Evolutionary conservation across 2,329 filamentous ascomycete species (phyloP), one percentile per base, ranked within the genome.

Genomic region (Epichloe glyceriae): DNA sequence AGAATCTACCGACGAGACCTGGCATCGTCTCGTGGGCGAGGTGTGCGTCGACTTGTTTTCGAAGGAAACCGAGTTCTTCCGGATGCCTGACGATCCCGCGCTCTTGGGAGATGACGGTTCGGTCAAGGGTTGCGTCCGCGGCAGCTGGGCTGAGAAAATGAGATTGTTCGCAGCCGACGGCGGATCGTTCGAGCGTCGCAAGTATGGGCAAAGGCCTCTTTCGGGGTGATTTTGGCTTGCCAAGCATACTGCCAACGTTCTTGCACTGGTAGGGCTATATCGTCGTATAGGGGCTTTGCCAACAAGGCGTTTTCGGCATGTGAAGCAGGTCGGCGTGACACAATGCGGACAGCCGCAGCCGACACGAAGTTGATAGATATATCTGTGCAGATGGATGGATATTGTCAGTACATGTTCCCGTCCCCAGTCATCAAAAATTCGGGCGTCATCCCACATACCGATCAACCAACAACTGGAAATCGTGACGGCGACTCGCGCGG

Each of bases 151-250:
- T 6, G 64, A 62, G 57, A 80, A 75, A 37, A 72, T 61, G 14
- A 80, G 66, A 15, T 72, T 73, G 51, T 68, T 70, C 33, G 74
- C 56, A 8, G 73, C 69, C 26, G 73, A 70, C 4, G 74, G 70
- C 0, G 71, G 65, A 15, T 67, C 65, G 47, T 68, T 69, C 1
- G 71, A 65, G 5, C 67, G 63, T 44, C 67, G 66, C 15, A 80
- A 63, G 20, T 69, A 63, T 1, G 74, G 74, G 47, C 88, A 95
- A 0, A 95, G 70, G 3, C 78, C 80, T 52, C 70, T 73, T 55
- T 87, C 82, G 0, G 88, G 81, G 56, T 93, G 80, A 58, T 90
- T 85, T 61, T 88, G 82, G 60, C 84, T 86, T 10, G 88, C 87
- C 47, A 95, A 74, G 60, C 86, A 87, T 51, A 87, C 79, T 12